Evolutionary conservation across 768 basidiomycete species (phyloP).

Genomic region (Tephrocybe rancida): DNA sequence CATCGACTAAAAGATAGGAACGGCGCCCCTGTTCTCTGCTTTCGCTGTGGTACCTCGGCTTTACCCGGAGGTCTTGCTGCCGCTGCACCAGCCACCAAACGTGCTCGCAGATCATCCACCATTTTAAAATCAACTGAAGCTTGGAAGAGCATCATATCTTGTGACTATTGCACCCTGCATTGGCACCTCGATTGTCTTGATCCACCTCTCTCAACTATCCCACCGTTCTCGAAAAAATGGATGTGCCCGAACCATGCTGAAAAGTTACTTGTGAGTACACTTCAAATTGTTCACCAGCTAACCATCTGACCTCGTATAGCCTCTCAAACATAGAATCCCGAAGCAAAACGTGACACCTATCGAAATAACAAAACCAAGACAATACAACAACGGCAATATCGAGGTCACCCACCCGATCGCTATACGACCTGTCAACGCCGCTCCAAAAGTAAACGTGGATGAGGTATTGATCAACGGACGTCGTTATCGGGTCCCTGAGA

Average conservation of each 20-base stretch:
- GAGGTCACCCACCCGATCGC: conserved; percentile 77
- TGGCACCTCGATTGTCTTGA: conserved; percentile 98
- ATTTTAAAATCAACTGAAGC: conserved; percentile 45
- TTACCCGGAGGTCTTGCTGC: conserved; percentile 58
- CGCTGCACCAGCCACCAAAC: conserved; percentile 54
- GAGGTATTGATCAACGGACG: conserved; percentile 88
- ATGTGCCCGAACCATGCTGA: conserved; percentile 99
- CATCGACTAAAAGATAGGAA: conserved; percentile 85
- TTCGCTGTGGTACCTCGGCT: conserved; percentile 84
- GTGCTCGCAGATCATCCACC: conserved; percentile 51
- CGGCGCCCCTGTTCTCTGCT: conserved; percentile 85
- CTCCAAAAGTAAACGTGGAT: conserved; percentile 62
- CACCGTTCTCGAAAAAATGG: conserved; percentile 90
- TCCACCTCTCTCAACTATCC: conserved; percentile 86
- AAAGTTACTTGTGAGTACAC: conserved; percentile 67
- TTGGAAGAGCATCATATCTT: conserved; percentile 83
- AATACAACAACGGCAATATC: conserved; percentile 91
- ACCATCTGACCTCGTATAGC: conserved; percentile 46
- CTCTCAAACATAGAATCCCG: conserved; percentile 78
- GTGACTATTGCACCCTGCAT: conserved; percentile 92
- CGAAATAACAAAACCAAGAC: conserved; percentile 71
- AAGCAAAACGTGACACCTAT: conserved; percentile 68
- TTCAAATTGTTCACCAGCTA: too few relatives aligned
- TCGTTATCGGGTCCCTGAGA: conserved; percentile 91
- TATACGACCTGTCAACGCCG: conserved; percentile 34